phyloP scores from a whole-genome alignment of 257 asterid genomes.

The Scutellaria minor region DNA sequence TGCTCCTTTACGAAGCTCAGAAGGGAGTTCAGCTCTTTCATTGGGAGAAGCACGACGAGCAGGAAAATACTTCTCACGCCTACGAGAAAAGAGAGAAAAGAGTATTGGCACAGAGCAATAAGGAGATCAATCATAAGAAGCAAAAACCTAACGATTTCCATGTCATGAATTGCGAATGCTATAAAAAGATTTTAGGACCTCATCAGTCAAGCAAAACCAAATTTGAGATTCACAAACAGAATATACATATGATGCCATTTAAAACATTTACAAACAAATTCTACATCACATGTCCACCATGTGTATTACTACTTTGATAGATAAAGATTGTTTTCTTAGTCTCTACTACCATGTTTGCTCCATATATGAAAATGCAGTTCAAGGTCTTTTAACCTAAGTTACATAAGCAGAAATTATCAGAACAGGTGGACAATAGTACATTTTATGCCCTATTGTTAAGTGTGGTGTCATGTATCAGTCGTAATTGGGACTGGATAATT shows the following conservation, averaged over 20 bases:
- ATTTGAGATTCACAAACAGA: conserved; percentile 7
- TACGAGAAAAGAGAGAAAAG: conserved; percentile 41
- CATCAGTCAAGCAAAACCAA: conserved; percentile 23
- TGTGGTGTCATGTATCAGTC: background rate
- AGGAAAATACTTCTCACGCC: conserved; percentile 57
- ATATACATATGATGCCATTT: conserved; percentile 6
- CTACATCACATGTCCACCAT: background rate
- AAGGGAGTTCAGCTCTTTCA: conserved; percentile 42
- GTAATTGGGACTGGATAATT: background rate
- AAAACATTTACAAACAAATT: background rate
- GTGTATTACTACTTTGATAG: background rate
- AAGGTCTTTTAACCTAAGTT: background rate
- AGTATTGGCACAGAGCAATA: conserved; percentile 11
- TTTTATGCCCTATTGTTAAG: background rate
- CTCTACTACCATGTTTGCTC: conserved; percentile 17
- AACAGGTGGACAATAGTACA: background rate
- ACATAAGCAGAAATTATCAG: background rate
- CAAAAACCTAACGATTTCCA: conserved; percentile 12
- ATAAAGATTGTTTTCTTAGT: background rate
- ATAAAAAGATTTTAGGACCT: conserved; percentile 22
- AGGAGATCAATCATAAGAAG: conserved; percentile 21
- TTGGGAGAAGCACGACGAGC: conserved; percentile 53
- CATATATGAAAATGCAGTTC: background rate
- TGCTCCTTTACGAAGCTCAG: conserved; percentile 42
- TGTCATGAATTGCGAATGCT: conserved; percentile 4